Evolutionary conservation across 305 asterid genomes (phyloP).

Genomic region (Petunia hybrid): DNA sequence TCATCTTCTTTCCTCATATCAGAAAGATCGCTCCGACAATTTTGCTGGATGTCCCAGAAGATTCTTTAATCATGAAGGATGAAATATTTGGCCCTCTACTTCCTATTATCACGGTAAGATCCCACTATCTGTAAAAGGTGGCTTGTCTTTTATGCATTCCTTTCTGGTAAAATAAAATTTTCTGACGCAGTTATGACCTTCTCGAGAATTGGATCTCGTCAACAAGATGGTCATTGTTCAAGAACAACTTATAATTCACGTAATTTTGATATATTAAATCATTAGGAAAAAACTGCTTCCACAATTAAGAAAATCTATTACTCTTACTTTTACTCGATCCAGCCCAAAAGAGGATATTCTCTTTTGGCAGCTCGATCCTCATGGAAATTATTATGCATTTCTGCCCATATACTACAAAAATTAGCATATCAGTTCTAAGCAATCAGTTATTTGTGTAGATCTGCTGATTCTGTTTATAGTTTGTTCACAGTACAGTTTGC

Average conservation of each 20-base stretch:
- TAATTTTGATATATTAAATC: background rate
- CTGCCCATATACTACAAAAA: background rate
- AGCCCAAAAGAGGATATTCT: constrained; percentile 10
- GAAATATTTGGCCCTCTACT: constrained; percentile 98
- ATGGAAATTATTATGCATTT: background rate
- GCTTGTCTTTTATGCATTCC: background rate
- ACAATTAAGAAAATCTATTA: background rate
- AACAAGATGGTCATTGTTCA: background rate
- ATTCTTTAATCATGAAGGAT: constrained; percentile 81
- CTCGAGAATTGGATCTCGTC: background rate
- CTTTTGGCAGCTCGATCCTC: constrained; percentile 18
- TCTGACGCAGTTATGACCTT: background rate
- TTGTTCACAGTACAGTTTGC: constrained; percentile 20
- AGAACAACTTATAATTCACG: background rate
- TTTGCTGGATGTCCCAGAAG: constrained; percentile 77
- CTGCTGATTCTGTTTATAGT: background rate
- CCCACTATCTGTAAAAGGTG: background rate
- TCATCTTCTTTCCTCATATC: constrained; percentile 34
- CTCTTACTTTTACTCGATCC: background rate
- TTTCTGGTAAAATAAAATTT: background rate
- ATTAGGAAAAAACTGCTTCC: background rate
- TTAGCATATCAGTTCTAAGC: background rate
- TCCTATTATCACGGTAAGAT: constrained; percentile 83
- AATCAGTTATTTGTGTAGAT: background rate
- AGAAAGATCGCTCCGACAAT: constrained; percentile 90